Base-by-base conservation (phyloP, 2,329 filamentous ascomycete species). In the Tolypocladium tundrense region DNA sequence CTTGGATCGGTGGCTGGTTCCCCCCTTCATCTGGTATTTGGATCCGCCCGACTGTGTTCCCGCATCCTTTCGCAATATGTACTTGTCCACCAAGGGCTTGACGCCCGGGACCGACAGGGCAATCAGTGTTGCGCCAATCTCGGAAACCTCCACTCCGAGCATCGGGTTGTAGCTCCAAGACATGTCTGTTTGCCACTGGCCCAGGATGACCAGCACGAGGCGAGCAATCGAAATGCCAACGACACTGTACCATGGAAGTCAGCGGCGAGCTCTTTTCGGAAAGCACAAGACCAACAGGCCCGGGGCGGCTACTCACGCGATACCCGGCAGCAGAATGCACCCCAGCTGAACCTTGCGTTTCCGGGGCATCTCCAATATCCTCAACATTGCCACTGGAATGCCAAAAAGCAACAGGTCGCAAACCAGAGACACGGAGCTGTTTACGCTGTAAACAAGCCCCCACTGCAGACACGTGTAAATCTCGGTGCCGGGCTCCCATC, bases 91-190 rank as follows among this genome's bases (percentile, higher is more conserved):
- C 3, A 80, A 63, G 0, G 78, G 78, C 57, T 81, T 80, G 53
- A 79, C 66, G 3, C 77, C 78, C 0, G 79, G 79, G 0, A 80
- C 70, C 0, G 79, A 81, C 1, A 81, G 71, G 1, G 79, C 77
- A 43, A 80, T 75, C 31, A 81, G 63, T 0, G 79, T 81, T 1
- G 73, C 72, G 4, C 77, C 78, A 24, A 81, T 77, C 45, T 81
- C 79, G 1, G 78, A 73, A 3, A 75, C 75, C 64, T 81, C 78
- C 4, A 80, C 72, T 3, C 69, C 75, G 4, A 81, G 66, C 69
- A 80, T 74, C 0, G 78, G 75, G 56, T 79, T 75, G 63, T 81
- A 81, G 31, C 71, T 69, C 79, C 79, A 81, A 19, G 77, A 79
- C 66, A 70, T 70, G 62, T 81, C 79, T 2, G 68, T 58, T 35